Evolutionary conservation across 768 basidiomycete species (phyloP), one percentile per base, ranked within the genome.

Genomic region (Suillus cothurnatus): DNA sequence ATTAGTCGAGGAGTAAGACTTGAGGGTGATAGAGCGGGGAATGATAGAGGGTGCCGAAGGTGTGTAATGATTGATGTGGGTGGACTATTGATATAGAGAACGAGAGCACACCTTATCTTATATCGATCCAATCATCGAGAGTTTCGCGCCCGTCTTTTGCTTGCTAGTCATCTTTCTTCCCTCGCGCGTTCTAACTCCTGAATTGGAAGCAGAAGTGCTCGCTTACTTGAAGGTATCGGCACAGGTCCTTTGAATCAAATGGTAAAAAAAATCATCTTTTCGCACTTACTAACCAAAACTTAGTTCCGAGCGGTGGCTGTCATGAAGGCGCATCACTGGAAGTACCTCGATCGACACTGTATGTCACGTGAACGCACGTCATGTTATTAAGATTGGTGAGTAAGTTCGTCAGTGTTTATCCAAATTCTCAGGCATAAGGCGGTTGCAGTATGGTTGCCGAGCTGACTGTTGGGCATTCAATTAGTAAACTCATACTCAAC

Each of bases 51-150:
- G 39, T 6, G 31, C 21, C 17, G 6, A 21, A 6, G 6, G 52
- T 21, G 31, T 12, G 17, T 19, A 3, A 52, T 31, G 9, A 32
- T 32, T n/a, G 53, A 14, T 14, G 21, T 32, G 19, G 19, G 19
- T 12, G 36, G 36, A 31, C 4, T 14, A 28, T 41, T 59, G 58
- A 59, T 59, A 59, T 59, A 59, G 47, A 23, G 57, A 59, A 41
- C 9, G 26, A 28, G 39, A 39, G 21, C 2, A 6, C 21, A 38
- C 36, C 49, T 49, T 58, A 14, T 36, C 12, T 45, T 17, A 15
- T 50, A 28, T 28, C 15, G 3, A 28, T 26, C 15, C 49, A 26
- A 31, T 19, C 50, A 50, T 19, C 45, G 23, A n/a, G 26, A 26
- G 15, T 17, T 28, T 15, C 26, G 50, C 15, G 50, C 50, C 9